A percentile compares a stretch with the other conserved stretches of the same genome.
Conservation (phyloP, 1,284 basidiomycete species). For the Sutorius eximius region DNA sequence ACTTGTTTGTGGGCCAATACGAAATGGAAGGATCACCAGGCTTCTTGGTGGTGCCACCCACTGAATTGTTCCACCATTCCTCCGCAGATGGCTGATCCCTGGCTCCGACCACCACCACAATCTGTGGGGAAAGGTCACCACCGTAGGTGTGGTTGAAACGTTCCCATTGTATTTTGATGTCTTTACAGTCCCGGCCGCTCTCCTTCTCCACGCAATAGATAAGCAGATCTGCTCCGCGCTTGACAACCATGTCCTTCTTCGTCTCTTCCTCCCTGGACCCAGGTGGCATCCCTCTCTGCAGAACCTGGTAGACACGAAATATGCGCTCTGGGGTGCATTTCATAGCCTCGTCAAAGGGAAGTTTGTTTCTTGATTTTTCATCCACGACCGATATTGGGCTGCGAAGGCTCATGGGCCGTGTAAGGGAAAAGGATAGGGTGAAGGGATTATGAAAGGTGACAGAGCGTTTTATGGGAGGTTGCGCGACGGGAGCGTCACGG, state of each 20-base stretch:
- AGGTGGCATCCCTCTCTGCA: neutral
- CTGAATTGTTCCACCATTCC: conserved; percentile 19
- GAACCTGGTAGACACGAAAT: conserved; percentile 24
- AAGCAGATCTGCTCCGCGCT: conserved; percentile 28
- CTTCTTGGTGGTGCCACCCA: neutral
- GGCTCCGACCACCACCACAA: conserved; percentile 26
- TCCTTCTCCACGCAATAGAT: conserved; percentile 21
- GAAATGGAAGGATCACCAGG: conserved; percentile 10
- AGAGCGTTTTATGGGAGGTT: conserved; percentile 8
- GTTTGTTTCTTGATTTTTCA: conserved; percentile 3
- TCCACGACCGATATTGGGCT: conserved; percentile 14
- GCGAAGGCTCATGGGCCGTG: conserved; percentile 12
- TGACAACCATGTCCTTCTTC: conserved; percentile 13
- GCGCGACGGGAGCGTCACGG: neutral
- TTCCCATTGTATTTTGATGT: conserved; percentile 25
- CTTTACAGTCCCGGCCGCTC: neutral
- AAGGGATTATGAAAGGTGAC: conserved; percentile 20
- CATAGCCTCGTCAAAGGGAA: conserved; percentile 22
- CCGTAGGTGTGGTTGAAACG: conserved; percentile 26
- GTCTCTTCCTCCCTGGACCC: neutral
- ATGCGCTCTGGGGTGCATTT: conserved; percentile 22
- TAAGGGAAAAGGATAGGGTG: conserved; percentile 4
- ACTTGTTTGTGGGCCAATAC: conserved; percentile 18
- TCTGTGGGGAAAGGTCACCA: conserved; percentile 29
- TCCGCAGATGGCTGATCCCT: conserved; percentile 18